A percentile compares a stretch with the other conserved stretches of the same genome.
phyloP scores from a whole-genome alignment of 352 stramenopile genomes.

The Phytophthora parvispora region DNA sequence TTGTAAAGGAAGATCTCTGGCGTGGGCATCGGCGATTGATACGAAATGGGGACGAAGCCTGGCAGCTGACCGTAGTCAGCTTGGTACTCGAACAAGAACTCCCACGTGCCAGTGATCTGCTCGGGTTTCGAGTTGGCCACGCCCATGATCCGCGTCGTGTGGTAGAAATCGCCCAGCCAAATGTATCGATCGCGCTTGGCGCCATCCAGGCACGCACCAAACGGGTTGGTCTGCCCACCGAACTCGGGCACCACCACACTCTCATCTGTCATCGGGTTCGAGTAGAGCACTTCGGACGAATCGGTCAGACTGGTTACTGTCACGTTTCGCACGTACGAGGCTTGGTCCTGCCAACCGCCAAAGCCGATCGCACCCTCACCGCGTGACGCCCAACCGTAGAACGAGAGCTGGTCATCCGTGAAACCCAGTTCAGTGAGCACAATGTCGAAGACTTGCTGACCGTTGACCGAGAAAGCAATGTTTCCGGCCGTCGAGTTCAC shows the following conservation, averaged over 20 bases:
- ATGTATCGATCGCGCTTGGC: conserved; percentile 42
- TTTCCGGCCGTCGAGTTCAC: conserved; percentile 63
- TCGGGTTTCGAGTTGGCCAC: conserved; percentile 32
- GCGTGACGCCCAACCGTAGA: conserved; percentile 26
- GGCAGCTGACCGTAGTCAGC: conserved; percentile 20
- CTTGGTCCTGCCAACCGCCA: conserved; percentile 34
- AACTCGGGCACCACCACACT: conserved; percentile 28
- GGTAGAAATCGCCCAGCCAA: conserved; percentile 43
- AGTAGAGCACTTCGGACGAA: conserved; percentile 26
- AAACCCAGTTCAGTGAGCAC: conserved; percentile 37
- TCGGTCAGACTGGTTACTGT: conserved; percentile 19
- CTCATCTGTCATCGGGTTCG: conserved; percentile 36
- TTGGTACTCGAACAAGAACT: conserved; percentile 37
- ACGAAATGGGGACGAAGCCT: conserved; percentile 31
- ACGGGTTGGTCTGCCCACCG: conserved; percentile 28
- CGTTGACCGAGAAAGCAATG: conserved; percentile 34
- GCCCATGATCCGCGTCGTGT: conserved; percentile 30
- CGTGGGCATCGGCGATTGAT: conserved; percentile 28
- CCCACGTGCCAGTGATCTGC: conserved; percentile 31
- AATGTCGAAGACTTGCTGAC: conserved; percentile 36
- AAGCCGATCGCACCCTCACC: conserved; percentile 34
- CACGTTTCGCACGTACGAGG: conserved; percentile 32
- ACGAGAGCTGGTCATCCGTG: conserved; percentile 15
- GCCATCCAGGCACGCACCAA: conserved; percentile 32
- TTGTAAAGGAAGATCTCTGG: conserved; percentile 36